Evolutionary conservation across 176 grass and related monocot species (phyloP).

Genomic region (Ensete glaucum): DNA sequence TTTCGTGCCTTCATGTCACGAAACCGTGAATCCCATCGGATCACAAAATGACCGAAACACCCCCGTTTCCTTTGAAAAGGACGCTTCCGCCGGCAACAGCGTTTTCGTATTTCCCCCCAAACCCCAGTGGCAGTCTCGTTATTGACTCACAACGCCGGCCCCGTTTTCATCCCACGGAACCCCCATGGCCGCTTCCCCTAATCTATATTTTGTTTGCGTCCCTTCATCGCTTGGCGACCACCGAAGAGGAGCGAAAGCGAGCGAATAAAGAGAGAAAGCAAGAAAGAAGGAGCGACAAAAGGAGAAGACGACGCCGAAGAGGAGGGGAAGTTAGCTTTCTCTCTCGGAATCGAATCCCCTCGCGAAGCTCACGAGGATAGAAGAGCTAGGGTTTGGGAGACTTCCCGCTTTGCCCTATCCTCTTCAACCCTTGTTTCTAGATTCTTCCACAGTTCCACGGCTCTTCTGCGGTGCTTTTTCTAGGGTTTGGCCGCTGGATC

Average conservation of each 20-base stretch:
- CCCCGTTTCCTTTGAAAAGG: too few relatives aligned
- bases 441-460: background rate
- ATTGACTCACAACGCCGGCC: background rate
- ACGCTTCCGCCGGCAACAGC: background rate
- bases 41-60: too few relatives aligned
- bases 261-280: background rate
- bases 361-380: background rate
- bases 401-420: background rate
- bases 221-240: background rate
- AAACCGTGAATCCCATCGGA: too few relatives aligned
- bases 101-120: background rate
- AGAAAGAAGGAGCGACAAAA: background rate
- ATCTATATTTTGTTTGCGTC: background rate
- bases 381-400: background rate
- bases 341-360: background rate
- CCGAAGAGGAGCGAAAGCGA: background rate
- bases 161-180: background rate
- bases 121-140: background rate
- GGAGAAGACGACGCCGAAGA: background rate
- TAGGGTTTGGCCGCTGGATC: slow-evolving; percentile 24
- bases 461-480: background rate
- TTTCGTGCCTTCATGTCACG: too few relatives aligned
- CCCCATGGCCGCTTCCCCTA: background rate
- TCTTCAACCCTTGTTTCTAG: too few relatives aligned
- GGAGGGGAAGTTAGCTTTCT: background rate